Conservation (phyloP, 1,284 basidiomycete species). For the Cryptococcus deneoformans region DNA sequence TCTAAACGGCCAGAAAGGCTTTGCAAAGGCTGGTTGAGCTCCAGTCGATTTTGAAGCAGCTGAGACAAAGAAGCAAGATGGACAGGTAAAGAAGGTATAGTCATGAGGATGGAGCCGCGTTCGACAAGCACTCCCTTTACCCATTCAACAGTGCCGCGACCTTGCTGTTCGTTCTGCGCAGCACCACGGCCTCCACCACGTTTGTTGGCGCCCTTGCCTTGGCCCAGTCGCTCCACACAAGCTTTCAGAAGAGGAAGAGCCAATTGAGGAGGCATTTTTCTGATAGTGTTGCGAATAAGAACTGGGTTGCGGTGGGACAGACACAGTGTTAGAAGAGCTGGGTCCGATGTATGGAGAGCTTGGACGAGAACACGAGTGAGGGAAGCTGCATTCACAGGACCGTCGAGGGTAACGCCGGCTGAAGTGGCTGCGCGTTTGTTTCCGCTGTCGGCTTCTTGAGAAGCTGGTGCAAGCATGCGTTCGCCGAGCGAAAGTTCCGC, state of each 20-base stretch:
- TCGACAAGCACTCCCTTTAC: slow-evolving; percentile 80
- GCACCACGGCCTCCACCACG: slow-evolving; percentile 64
- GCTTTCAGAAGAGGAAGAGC: slow-evolving; percentile 83
- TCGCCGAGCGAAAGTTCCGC: slow-evolving; percentile 88
- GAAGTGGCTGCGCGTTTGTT: slow-evolving; percentile 31
- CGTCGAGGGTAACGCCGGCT: slow-evolving; percentile 23
- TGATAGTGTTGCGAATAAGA: slow-evolving; percentile 84
- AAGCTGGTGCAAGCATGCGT: slow-evolving; percentile 61
- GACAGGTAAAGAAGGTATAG: slow-evolving; percentile 50
- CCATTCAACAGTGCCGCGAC: slow-evolving; percentile 82
- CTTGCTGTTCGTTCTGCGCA: slow-evolving; percentile 80
- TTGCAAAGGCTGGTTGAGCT: slow-evolving; percentile 79
- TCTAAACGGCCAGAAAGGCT: slow-evolving; percentile 87
- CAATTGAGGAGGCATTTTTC: slow-evolving; percentile 82
- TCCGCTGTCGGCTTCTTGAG: slow-evolving; percentile 53
- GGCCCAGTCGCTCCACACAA: slow-evolving; percentile 83
- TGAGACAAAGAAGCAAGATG: slow-evolving; percentile 80
- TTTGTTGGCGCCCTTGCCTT: slow-evolving; percentile 67
- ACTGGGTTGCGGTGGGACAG: slow-evolving; percentile 74
- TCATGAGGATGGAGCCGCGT: slow-evolving; percentile 92
- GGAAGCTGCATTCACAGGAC: slow-evolving; percentile 73
- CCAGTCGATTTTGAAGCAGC: slow-evolving; percentile 73
- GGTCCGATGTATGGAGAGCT: slow-evolving; percentile 93
- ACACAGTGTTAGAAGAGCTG: slow-evolving; percentile 82
- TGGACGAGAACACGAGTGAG: slow-evolving; percentile 93